A percentile compares a stretch with the other conserved stretches of the same genome.
These are phyloP conservation scores for Detonula confervacea DNA, from an alignment of 352 stramenopile genomes.

Conservation along the genomic window DNA sequence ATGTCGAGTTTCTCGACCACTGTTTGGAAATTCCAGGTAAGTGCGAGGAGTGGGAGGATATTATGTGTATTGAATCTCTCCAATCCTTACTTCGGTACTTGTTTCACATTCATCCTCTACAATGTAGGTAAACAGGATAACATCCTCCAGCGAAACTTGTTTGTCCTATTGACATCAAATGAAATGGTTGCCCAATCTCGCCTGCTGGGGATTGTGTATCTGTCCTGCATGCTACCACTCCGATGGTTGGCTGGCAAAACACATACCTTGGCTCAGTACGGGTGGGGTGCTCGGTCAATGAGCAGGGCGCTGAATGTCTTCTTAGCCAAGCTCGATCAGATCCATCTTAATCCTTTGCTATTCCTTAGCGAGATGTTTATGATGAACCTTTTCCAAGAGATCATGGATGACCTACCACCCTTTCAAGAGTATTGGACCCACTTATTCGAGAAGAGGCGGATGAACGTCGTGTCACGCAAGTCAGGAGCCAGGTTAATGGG, in stretches of 20 bases:
- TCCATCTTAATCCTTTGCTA: neutral
- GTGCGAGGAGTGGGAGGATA: no score
- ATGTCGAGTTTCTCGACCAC: slow-evolving; percentile 14
- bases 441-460: neutral
- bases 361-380: neutral
- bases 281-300: slow-evolving; percentile 1
- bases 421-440: neutral
- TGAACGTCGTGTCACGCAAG: neutral
- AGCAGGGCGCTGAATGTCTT: neutral
- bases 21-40: neutral
- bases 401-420: neutral
- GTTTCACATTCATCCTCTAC: no score
- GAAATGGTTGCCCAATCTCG: neutral
- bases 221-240: neutral
- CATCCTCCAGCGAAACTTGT: neutral
- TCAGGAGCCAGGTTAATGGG: neutral
- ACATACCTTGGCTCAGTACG: neutral
- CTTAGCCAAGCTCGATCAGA: neutral
- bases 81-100: no score
- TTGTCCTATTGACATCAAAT: neutral
- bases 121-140: no score
- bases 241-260: slow-evolving; percentile 6
- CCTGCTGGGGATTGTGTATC: neutral
- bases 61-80: no score
- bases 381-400: neutral